Evolutionary conservation across 1,139 yeast genomes (phyloP).

Genomic region (Entelexis paramagnoliae): DNA sequence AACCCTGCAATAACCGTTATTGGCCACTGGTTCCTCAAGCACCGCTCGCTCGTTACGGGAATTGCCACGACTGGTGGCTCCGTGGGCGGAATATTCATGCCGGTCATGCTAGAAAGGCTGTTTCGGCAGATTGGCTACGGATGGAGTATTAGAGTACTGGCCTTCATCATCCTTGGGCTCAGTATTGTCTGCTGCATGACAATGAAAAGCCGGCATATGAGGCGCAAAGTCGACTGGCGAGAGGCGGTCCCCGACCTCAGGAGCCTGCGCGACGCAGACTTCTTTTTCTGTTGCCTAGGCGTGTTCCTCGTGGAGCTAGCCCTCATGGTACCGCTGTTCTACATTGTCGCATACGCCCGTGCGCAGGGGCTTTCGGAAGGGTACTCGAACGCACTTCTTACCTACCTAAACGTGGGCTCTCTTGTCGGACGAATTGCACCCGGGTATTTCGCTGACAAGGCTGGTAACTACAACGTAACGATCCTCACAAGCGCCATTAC

Average conservation of each 20-base stretch:
- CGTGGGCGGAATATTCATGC: conserved; percentile 51
- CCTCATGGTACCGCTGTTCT: conserved; percentile 42
- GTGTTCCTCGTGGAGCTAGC: conserved; percentile 43
- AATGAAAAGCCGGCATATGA: conserved; percentile 22
- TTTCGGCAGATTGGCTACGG: conserved; percentile 44
- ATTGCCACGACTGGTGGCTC: conserved; percentile 53
- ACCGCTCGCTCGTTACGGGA: conserved; percentile 48
- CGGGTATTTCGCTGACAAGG: conserved; percentile 42
- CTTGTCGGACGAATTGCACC: conserved; percentile 41
- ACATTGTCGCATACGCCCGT: conserved; percentile 44
- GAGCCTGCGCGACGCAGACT: conserved; percentile 37
- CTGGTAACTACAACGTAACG: conserved; percentile 47
- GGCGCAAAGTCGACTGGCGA: conserved; percentile 33
- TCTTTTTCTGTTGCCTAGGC: conserved; percentile 36
- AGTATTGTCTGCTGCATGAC: conserved; percentile 29
- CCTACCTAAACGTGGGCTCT: conserved; percentile 41
- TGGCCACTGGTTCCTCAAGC: conserved; percentile 51
- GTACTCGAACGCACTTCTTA: conserved; percentile 38
- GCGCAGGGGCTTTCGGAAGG: conserved; percentile 36
- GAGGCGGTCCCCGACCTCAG: conserved; percentile 33
- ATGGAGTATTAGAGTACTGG: conserved; percentile 54
- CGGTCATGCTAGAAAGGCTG: conserved; percentile 44
- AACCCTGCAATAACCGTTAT: conserved; percentile 50
- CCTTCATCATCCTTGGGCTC: conserved; percentile 38
- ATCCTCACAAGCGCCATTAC: conserved; percentile 36